These are phyloP conservation scores for Phlyctochytrium bullatum DNA, from an alignment of 192 early-diverging fungal species.

Conservation along the genomic window DNA sequence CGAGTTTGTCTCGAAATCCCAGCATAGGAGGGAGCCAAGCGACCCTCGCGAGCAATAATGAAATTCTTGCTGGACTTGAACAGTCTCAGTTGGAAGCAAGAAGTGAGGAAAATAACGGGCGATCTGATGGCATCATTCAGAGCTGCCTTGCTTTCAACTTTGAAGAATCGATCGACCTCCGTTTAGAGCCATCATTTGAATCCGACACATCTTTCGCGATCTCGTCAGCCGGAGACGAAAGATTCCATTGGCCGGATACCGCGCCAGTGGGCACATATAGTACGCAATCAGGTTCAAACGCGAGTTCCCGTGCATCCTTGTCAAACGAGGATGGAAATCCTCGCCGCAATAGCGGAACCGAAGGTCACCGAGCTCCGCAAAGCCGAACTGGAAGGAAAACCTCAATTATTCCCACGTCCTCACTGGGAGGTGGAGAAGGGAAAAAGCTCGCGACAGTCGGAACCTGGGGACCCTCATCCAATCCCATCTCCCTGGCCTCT, in stretches of 20 bases:
- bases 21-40: too few relatives aligned
- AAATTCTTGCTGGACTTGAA: too few relatives aligned
- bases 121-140: too few relatives aligned
- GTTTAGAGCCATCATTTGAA: not conserved
- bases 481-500: not conserved
- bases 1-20: too few relatives aligned
- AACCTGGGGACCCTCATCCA: constrained; percentile 7
- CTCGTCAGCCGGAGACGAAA: not conserved
- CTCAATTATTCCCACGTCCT: constrained; percentile 4
- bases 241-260: constrained; percentile 5
- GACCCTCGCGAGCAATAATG: too few relatives aligned
- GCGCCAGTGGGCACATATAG: not conserved
- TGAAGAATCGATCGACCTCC: not conserved
- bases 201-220: not conserved
- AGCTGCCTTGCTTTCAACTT: constrained; percentile 6
- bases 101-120: too few relatives aligned
- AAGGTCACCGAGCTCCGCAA: not conserved
- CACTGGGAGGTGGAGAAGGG: not conserved
- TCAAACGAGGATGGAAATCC: not conserved
- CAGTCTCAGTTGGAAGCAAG: too few relatives aligned
- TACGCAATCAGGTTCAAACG: not conserved
- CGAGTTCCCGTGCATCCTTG: not conserved
- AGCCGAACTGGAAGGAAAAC: not conserved
- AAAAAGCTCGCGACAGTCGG: constrained; percentile 4
- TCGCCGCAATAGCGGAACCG: not conserved